Base-by-base conservation (phyloP, 768 basidiomycete species). In the Tricholoma matsutake region DNA sequence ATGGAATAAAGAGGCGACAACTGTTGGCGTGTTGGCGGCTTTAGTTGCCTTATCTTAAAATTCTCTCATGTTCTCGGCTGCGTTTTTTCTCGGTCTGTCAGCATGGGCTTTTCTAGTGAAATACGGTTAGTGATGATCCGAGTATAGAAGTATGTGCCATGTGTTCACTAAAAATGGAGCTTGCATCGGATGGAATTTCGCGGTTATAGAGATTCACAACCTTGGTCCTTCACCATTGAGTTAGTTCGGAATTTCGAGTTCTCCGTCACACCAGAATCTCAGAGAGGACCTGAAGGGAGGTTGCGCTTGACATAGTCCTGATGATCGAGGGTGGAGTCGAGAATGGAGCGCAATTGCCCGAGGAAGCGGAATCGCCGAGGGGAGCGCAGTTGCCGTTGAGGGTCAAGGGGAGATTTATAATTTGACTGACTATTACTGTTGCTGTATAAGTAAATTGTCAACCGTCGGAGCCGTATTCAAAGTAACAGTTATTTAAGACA, bases 161-260 rank as follows among this genome's bases (percentile, higher is more conserved):
- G 25, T 3, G 11, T 18, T 32, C 52, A 28, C 28, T 39, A 28
- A 54, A 18, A 43, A 14, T n/a, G 76, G 74, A 10, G 65, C 73
- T 8, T 76, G 75, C 63, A 74, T 76, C 29, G 77, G 75, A 22
- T 77, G 76, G 76, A 73, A 72, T 54, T 75, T 78, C 54, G 76
- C 76, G 4, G 65, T 85, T 0, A 67, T 79, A 41, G 85, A 88
- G 67, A 67, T 86, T 14, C 86, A 87, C n/a, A n/a, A n/a, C n/a
- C n/a, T n/a, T n/a, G n/a, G 63, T 76, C 80, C 0, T 85, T 88
- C 70, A 66, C 87, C n/a, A 77, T 82, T 22, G 84, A 86, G 65
- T 73, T 85, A 20, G 59, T 87, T 41, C 70, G 76, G 34, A 76
- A 81, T 64, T 85, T 87, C 64, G 81, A 86, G 63, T 83, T 87